Evolutionary conservation across 83 land plant genomes (phyloP).

Genomic region (Picea abies): DNA sequence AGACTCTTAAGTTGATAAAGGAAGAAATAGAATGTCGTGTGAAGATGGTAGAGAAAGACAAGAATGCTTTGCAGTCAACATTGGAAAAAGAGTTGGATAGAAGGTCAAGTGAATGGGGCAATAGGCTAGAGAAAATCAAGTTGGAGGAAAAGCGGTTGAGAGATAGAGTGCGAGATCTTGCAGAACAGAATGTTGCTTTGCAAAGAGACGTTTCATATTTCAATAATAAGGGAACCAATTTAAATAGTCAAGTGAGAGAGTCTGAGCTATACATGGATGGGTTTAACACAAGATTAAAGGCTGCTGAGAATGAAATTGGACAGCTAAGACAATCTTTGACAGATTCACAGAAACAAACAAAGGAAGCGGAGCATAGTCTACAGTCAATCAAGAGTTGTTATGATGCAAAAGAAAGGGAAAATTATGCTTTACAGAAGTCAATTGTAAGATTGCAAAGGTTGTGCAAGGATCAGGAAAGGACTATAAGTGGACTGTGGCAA

Average conservation of each 20-base stretch:
- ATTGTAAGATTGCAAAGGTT: constrained; percentile 50
- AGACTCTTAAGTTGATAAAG: constrained; percentile 33
- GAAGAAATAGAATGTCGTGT: constrained; percentile 36
- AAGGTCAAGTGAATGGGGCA: constrained; percentile 72
- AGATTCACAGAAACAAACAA: constrained; percentile 30
- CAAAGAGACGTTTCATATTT: constrained; percentile 71
- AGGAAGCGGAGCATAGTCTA: constrained; percentile 34
- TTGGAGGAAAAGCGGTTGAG: constrained; percentile 66
- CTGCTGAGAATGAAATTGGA: constrained; percentile 29
- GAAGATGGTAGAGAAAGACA: constrained; percentile 61
- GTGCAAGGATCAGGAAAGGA: constrained; percentile 87
- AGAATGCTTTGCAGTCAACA: constrained; percentile 39
- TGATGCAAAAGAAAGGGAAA: constrained; percentile 59
- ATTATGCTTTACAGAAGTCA: constrained; percentile 55
- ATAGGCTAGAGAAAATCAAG: constrained; percentile 57
- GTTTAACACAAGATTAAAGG: constrained; percentile 28
- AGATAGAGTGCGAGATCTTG: constrained; percentile 76
- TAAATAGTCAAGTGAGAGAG: constrained; percentile 20
- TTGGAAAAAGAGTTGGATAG: constrained; percentile 78
- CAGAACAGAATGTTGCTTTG: constrained; percentile 73
- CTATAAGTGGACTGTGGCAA: constrained; percentile 67
- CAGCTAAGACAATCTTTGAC: constrained; percentile 31
- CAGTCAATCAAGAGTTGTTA: constrained; percentile 35
- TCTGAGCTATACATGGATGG: constrained; percentile 33
- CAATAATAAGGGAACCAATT: constrained; percentile 39